Percentiles rank a stretch among this genome's conserved stretches.
These are phyloP conservation scores for Leptographium procerum DNA, from an alignment of 2,329 filamentous ascomycete species.

Conservation along the genomic window DNA sequence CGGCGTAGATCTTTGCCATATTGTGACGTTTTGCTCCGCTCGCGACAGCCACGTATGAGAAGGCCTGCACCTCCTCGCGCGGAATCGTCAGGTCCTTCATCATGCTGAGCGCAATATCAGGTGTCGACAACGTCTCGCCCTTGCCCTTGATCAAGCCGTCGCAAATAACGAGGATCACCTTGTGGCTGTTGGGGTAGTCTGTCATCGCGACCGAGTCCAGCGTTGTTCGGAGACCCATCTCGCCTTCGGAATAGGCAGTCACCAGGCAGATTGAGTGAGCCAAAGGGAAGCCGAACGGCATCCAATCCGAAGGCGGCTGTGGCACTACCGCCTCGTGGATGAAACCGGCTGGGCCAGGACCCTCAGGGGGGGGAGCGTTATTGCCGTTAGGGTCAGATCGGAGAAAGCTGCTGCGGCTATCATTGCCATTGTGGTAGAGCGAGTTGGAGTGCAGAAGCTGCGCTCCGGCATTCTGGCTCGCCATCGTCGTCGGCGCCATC, in stretches of 20 bases:
- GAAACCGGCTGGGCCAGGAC: slow-evolving; percentile 78
- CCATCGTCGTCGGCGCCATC: slow-evolving; percentile 79
- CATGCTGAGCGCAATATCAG: slow-evolving; percentile 84
- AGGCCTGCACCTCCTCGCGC: slow-evolving; percentile 73
- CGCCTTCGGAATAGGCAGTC: slow-evolving; percentile 93
- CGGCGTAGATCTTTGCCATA: slow-evolving; percentile 97
- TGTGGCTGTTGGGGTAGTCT: slow-evolving; percentile 98
- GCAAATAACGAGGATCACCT: slow-evolving; percentile 89
- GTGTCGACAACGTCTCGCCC: slow-evolving; percentile 76
- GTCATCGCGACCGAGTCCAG: slow-evolving; percentile 94
- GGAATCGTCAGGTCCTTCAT: slow-evolving; percentile 80
- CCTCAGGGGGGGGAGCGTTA: slow-evolving; percentile 49
- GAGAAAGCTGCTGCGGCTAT: slow-evolving; percentile 54
- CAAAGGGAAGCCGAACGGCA: slow-evolving; percentile 90
- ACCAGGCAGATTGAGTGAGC: slow-evolving; percentile 91
- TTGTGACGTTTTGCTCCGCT: slow-evolving; percentile 96
- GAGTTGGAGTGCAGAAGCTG: slow-evolving; percentile 58
- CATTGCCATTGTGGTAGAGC: slow-evolving; percentile 59
- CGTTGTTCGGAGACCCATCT: slow-evolving; percentile 83
- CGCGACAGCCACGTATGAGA: slow-evolving; percentile 93
- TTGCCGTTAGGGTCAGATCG: slow-evolving; percentile 43
- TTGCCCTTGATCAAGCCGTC: slow-evolving; percentile 96
- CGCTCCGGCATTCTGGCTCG: slow-evolving; percentile 69
- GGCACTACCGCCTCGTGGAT: slow-evolving; percentile 94
- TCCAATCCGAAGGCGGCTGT: slow-evolving; percentile 92